Conservation (phyloP, 2,329 filamentous ascomycete species). For the Penicillium rolfsii region DNA sequence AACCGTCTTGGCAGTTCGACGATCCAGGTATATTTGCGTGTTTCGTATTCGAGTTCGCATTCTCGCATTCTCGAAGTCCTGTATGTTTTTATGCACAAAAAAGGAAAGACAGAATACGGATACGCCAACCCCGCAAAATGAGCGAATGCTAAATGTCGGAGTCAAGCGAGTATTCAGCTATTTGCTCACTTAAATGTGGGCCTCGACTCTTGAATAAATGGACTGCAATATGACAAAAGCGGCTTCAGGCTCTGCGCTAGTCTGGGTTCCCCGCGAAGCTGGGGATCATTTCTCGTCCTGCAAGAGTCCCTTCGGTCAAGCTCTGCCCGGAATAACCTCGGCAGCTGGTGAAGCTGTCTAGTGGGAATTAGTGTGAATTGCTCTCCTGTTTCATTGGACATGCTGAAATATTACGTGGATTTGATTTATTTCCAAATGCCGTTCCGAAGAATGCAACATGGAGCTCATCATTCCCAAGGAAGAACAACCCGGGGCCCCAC, state of each 20-base stretch:
- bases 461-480: not conserved
- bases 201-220: not conserved
- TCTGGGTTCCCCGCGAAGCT: slow-evolving; percentile 23
- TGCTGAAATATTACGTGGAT: not conserved
- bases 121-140: not conserved
- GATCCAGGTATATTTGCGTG: not conserved
- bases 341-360: not conserved
- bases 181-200: not conserved
- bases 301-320: not conserved
- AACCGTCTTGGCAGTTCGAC: not conserved
- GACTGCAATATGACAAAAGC: not conserved
- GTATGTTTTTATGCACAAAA: not conserved
- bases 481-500: not conserved
- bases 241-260: slow-evolving; percentile 7
- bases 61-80: not conserved
- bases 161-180: not conserved
- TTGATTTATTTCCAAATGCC: not conserved
- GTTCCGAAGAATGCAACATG: not conserved
- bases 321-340: not conserved
- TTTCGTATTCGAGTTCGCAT: not conserved
- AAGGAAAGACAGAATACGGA: not conserved
- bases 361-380: not conserved
- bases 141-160: not conserved
- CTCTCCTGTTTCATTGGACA: not conserved
- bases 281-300: not conserved